A percentile compares a stretch with the other conserved stretches of the same genome.
These are phyloP conservation scores for Xylaria hypoxylon DNA, from an alignment of 2,329 filamentous ascomycete genomes.

Conservation along the genomic window DNA sequence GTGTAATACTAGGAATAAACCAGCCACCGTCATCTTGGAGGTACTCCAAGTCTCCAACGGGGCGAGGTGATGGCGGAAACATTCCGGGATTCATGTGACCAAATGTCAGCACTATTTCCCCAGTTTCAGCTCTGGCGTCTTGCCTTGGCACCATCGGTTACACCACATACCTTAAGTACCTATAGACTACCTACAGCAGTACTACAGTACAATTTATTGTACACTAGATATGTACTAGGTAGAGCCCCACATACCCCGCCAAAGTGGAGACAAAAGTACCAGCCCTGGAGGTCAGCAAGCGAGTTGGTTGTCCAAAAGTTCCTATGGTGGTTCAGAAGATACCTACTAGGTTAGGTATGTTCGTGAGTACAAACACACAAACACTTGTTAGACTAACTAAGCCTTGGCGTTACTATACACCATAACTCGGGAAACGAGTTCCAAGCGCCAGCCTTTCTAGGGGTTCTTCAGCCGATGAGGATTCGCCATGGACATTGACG, in stretches of 20 bases:
- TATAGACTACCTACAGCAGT: too few species aligned
- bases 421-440: background rate
- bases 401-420: background rate
- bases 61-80: conserved; percentile 15
- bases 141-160: background rate
- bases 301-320: conserved; percentile 5
- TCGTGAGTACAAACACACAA: background rate
- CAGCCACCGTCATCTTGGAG: background rate
- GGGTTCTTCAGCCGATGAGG: background rate
- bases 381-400: background rate
- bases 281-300: conserved; percentile 4
- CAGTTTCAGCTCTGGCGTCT: background rate
- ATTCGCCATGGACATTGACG: conserved; percentile 77
- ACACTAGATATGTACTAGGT: too few species aligned
- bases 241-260: conserved; percentile 16
- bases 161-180: background rate
- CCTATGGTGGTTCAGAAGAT: background rate
- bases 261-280: conserved; percentile 12
- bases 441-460: background rate
- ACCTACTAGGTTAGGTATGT: too few species aligned
- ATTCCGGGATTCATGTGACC: conserved; percentile 1
- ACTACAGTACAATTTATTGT: too few species aligned
- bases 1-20: background rate
- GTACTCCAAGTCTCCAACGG: background rate
- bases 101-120: background rate